Conservation (phyloP, 108 stramenopile species). For the Skeletonema tropicum region DNA sequence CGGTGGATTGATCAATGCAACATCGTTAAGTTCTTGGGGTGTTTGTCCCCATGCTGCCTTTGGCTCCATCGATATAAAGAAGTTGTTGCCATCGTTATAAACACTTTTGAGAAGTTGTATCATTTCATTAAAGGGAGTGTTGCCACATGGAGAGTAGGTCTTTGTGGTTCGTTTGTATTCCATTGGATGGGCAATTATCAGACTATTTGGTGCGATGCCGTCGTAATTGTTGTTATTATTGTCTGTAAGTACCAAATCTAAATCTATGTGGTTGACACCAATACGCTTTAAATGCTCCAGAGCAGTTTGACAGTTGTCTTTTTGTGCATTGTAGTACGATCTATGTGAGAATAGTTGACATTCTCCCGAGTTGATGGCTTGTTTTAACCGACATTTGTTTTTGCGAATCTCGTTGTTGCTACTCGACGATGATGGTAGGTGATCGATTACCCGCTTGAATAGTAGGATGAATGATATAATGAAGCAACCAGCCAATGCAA, state of each 20-base stretch:
- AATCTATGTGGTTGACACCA: constrained; percentile 21
- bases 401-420: not conserved
- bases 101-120: constrained; percentile 17
- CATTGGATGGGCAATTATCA: constrained; percentile 28
- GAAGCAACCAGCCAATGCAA: no score
- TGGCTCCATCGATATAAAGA: constrained; percentile 30
- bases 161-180: constrained; percentile 12
- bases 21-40: constrained; percentile 4
- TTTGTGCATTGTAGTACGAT: constrained; percentile 9
- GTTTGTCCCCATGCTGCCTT: constrained; percentile 33
- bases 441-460: no score
- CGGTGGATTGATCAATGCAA: constrained; percentile 18
- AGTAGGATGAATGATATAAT: no score
- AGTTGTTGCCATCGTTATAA: constrained; percentile 3
- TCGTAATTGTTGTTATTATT: not conserved
- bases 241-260: constrained; percentile 25
- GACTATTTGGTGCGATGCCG: not conserved
- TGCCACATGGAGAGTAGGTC: constrained; percentile 24
- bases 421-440: no score
- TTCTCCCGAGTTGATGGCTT: constrained; percentile 4
- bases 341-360: constrained; percentile 16
- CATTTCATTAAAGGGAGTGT: constrained; percentile 22
- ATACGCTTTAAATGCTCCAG: constrained; percentile 5
- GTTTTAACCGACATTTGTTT: constrained; percentile 10
- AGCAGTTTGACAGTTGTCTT: not conserved